Evolutionary conservation across 768 basidiomycete species (phyloP), one percentile per base, ranked within the genome.

Genomic region (Mycena maculata): DNA sequence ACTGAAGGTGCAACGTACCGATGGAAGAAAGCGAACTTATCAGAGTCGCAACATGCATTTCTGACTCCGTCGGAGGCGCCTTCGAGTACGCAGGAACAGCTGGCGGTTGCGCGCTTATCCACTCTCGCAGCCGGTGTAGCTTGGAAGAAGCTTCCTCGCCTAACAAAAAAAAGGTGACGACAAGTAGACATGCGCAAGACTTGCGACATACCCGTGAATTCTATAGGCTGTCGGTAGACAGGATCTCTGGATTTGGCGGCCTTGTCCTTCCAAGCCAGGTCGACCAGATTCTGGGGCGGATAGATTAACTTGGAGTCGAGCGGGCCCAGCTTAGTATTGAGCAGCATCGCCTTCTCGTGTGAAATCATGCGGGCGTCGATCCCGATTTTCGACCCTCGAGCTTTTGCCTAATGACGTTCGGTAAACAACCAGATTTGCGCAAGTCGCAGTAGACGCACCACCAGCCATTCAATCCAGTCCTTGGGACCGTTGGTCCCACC

Each of bases 341-440:
- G 80, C 47, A 83, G 78, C 12, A 85, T 82, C 16, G 90, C 91
- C 64, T 89, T 89, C 72, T 90, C 88, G 73, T 92, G 88, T 0
- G 93, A 87, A 60, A 96, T 79, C 87, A 95, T 91, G 18, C 92
- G 88, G 3, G 94, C 91, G 76, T 97, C 95, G 60, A 96, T 85
- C 15, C 95, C 95, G 53, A 96, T 87, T 71, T 87, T 83, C 28
- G 84, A 75, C 45, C 81, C 81, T 53, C 76, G 72, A 73, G 82
- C 78, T 72, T 85, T 85, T 68, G 71, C 63, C 78, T 81, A 50
- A 23, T 13, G 30, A 44, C 30, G 5, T 30, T n/a, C 18, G 27
- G 31, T 33, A 25, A 23, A 48, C 58, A 20, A 66, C 57, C 30
- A 65, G 13, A 42, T 45, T 33, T 52, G 39, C 39, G 30, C 27